phyloP scores from a whole-genome alignment of 164 flowering plant species.

The Paratinospora sagittata region DNA sequence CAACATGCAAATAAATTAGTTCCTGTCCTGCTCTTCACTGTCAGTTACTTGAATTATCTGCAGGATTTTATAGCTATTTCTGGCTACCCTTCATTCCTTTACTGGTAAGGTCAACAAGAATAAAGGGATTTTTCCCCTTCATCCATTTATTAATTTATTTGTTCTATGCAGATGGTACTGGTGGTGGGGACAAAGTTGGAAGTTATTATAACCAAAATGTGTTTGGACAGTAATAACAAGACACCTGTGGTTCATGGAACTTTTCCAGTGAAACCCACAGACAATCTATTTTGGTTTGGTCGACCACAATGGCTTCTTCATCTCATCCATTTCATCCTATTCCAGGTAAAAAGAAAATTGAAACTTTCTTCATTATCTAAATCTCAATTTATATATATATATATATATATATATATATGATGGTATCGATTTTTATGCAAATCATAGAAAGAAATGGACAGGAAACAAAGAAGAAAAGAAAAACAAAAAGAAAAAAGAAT shows the following conservation, averaged over 20 bases:
- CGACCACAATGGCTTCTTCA: conserved; percentile 46
- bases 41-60: conserved; percentile 10
- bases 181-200: conserved; percentile 56
- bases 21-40: not conserved
- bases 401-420: not conserved
- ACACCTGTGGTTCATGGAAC: conserved; percentile 41
- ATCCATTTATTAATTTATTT: not conserved
- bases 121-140: not conserved
- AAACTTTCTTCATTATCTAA: not conserved
- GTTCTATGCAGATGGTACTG: conserved; percentile 36
- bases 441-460: not conserved
- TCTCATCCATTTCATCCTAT: conserved; percentile 47
- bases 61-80: conserved; percentile 46
- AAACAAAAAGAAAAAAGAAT: not conserved
- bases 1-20: not conserved
- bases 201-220: conserved; percentile 56
- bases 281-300: conserved; percentile 55
- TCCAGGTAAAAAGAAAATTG: conserved; percentile 36
- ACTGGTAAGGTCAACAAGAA: conserved; percentile 31
- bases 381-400: too few species aligned
- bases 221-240: conserved; percentile 34
- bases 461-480: not conserved
- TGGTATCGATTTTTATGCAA: not conserved
- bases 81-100: conserved; percentile 65
- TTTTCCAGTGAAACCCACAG: conserved; percentile 47